Percentiles rank a stretch among this genome's conserved stretches.
phyloP scores from a whole-genome alignment of 345 rosid species.

The Theobroma cacao region DNA sequence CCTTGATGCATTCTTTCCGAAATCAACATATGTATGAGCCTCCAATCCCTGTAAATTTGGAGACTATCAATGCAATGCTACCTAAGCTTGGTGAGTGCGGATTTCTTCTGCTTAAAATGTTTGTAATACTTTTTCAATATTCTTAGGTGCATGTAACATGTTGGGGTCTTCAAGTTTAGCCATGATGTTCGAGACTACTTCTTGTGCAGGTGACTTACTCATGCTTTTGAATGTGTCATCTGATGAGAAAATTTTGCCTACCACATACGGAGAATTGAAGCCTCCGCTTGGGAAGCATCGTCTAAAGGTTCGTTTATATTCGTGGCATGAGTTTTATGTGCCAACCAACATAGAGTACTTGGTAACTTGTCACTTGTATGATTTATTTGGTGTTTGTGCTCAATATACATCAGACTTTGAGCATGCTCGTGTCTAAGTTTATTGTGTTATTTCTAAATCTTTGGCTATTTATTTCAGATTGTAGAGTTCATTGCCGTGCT shows the following conservation, averaged over 20 bases:
- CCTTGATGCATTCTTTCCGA: conserved; percentile 74
- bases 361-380: neutral
- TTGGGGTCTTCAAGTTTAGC: conserved; percentile 3
- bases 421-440: neutral
- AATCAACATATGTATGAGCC: conserved; percentile 79
- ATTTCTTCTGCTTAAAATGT: neutral
- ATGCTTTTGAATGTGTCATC: conserved; percentile 65
- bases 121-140: neutral
- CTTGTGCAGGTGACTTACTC: conserved; percentile 69
- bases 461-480: conserved; percentile 48
- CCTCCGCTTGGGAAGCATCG: conserved; percentile 99
- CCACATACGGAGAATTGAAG: conserved; percentile 90
- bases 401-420: neutral
- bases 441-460: neutral
- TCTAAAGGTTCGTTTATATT: conserved; percentile 58
- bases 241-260: conserved; percentile 81
- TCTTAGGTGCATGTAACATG: neutral
- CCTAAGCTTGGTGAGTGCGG: conserved; percentile 83
- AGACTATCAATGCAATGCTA: conserved; percentile 91
- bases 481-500: conserved; percentile 96
- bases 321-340: neutral
- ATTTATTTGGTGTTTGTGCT: conserved; percentile 2
- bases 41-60: conserved; percentile 69
- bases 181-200: conserved; percentile 12
- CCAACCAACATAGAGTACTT: neutral